phyloP scores from a whole-genome alignment of 2,329 filamentous ascomycete genomes.

The Karstenula rhodostoma region DNA sequence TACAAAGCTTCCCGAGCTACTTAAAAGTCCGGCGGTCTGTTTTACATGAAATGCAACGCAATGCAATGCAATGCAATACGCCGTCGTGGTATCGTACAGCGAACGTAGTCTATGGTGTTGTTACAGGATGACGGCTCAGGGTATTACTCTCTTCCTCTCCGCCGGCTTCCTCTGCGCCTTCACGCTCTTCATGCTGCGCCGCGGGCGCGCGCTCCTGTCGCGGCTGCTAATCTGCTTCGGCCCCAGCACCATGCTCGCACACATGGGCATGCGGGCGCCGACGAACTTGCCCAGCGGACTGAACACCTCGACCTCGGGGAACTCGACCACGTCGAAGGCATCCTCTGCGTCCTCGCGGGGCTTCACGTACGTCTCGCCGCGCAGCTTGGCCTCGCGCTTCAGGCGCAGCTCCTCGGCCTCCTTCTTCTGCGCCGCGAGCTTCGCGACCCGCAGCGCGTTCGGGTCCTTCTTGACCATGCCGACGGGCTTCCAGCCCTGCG shows the following conservation, averaged over 20 bases:
- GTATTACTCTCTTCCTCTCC: not conserved
- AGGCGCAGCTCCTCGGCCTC: slow-evolving; percentile 24
- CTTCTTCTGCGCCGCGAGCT: slow-evolving; percentile 18
- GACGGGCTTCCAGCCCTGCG: slow-evolving; percentile 39
- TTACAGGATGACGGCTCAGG: not conserved
- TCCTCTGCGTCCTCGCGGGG: slow-evolving; percentile 22
- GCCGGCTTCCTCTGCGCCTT: slow-evolving; percentile 43
- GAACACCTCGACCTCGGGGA: slow-evolving; percentile 83
- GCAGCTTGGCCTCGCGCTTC: slow-evolving; percentile 45
- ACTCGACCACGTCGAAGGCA: slow-evolving; percentile 40
- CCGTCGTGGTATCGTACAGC: slow-evolving; percentile 6
- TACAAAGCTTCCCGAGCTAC: not conserved
- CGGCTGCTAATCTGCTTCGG: slow-evolving; percentile 62
- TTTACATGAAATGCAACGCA: not conserved
- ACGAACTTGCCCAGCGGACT: slow-evolving; percentile 85
- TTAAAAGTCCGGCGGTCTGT: not conserved
- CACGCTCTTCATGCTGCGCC: slow-evolving; percentile 71
- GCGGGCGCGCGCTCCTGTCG: slow-evolving; percentile 65
- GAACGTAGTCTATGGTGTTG: not conserved
- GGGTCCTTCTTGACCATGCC: slow-evolving; percentile 60
- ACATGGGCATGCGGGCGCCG: slow-evolving; percentile 71
- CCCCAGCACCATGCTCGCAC: slow-evolving; percentile 69
- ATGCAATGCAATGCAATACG: not conserved
- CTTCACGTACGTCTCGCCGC: slow-evolving; percentile 32
- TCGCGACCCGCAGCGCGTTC: slow-evolving; percentile 33